Percentiles rank a stretch among this genome's conserved stretches.
These are phyloP conservation scores for Diddensiella caesifluorescens DNA, from an alignment of 805 yeast species.

Conservation along the genomic window DNA sequence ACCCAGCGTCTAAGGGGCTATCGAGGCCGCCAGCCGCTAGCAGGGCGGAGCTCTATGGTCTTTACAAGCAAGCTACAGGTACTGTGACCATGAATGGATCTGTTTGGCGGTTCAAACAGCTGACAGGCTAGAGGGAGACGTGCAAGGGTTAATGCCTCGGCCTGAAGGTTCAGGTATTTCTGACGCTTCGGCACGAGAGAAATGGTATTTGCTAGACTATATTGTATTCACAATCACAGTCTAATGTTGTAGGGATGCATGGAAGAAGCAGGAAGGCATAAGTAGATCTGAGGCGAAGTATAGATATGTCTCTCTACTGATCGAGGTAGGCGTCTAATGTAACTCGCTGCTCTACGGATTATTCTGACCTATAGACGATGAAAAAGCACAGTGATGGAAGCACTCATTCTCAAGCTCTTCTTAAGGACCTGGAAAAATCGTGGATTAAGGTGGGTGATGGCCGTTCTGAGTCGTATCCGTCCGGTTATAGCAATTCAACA, in stretches of 20 bases:
- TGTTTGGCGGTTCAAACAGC: background rate
- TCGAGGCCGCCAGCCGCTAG: constrained; percentile 74
- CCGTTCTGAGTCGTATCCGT: background rate
- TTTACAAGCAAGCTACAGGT: constrained; percentile 79
- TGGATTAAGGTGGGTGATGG: constrained; percentile 45
- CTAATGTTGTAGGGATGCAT: constrained; percentile 47
- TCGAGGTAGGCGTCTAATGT: constrained; percentile 36
- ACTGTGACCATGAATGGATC: constrained; percentile 5
- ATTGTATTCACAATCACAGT: background rate
- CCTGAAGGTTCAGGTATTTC: constrained; percentile 58
- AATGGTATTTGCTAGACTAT: constrained; percentile 45
- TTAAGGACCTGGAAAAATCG: constrained; percentile 61
- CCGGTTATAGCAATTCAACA: constrained; percentile 3
- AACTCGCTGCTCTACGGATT: background rate
- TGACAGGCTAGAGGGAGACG: constrained; percentile 58
- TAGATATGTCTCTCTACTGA: constrained; percentile 57
- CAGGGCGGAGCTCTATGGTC: constrained; percentile 66
- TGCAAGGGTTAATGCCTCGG: constrained; percentile 58
- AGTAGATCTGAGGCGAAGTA: constrained; percentile 68
- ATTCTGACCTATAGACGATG: constrained; percentile 45
- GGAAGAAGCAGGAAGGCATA: constrained; percentile 71
- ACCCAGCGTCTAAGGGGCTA: constrained; percentile 54
- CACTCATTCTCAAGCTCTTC: constrained; percentile 57
- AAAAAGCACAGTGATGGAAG: constrained; percentile 61
- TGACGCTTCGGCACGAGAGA: constrained; percentile 61